Conservation (phyloP, 306 rosid genomes). For the Betula pendula region DNA sequence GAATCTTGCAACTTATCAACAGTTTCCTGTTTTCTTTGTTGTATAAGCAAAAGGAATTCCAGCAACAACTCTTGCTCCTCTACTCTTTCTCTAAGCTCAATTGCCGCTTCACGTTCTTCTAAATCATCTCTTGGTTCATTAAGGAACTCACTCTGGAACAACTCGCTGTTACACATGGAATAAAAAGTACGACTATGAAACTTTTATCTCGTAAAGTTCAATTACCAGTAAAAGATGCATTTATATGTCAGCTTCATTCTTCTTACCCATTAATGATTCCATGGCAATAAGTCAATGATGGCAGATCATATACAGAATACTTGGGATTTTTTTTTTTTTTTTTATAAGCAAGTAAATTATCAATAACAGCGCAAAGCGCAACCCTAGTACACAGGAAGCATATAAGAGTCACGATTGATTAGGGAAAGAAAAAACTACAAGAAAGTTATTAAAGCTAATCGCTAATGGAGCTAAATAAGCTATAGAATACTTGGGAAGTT, state of each 20-base stretch:
- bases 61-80: slow-evolving; percentile 86
- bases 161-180: slow-evolving; percentile 64
- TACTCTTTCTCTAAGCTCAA: slow-evolving; percentile 73
- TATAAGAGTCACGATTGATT: too few species aligned
- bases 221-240: background rate
- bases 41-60: slow-evolving; percentile 75
- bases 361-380: too few species aligned
- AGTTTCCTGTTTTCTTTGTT: slow-evolving; percentile 76
- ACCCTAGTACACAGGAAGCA: too few species aligned
- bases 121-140: slow-evolving; percentile 75
- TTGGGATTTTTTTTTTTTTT: too few species aligned
- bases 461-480: too few species aligned
- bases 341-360: too few species aligned
- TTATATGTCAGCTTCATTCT: slow-evolving; percentile 1
- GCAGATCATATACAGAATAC: slow-evolving; percentile 6
- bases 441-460: too few species aligned
- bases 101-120: slow-evolving; percentile 85
- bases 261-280: slow-evolving; percentile 17
- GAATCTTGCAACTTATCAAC: slow-evolving; percentile 81
- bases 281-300: slow-evolving; percentile 15
- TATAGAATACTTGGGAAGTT: slow-evolving; percentile 2
- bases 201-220: slow-evolving; percentile 9
- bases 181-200: slow-evolving; percentile 26
- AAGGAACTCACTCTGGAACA: slow-evolving; percentile 80
- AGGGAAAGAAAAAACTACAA: too few species aligned